Evolutionary conservation across 2,329 filamentous ascomycete species (phyloP), one percentile per base, ranked within the genome.

Genomic region (Aspergillus luchuensis): DNA sequence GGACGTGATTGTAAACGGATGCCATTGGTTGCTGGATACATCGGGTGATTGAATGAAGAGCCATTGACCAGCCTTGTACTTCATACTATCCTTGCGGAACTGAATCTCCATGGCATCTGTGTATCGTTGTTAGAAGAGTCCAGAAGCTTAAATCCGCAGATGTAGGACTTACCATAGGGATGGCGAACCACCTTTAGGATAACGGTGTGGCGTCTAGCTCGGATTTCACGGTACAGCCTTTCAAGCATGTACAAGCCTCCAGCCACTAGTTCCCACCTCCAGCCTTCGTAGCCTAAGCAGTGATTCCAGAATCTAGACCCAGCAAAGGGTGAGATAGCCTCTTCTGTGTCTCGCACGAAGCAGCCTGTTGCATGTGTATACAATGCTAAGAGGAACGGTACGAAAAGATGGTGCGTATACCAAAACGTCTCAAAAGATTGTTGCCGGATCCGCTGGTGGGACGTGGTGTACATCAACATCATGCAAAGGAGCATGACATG

Each of bases 401-500:
- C 90, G 72, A 98, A 98, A n/a, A 99, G 85, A 72, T 99, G 95
- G 78, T 99, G 95, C 0, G 92, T 97, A 79, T 99, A 99, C 95
- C 95, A 99, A 76, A 99, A 99, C 0, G 94, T 96, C 80, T 99
- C 95, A 73, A 93, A 99, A 0, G 92, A 96, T 75, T 99, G 95
- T 75, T 98, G 94, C 57, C 95, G 90, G 66, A 99, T 98, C 67
- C 91, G 90, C 70, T 90, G 85, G 74, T 99, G 95, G 2, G 95
- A 90, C 0, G 93, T 97, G 1, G 95, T 99, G 80, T 96, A 99
- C 84, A 99, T 99, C 64, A 99, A 80, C 64, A 99, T 81, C 95
- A 99, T 99, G 84, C 93, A 98, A n/a, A 99, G 83, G 25, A 98
- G 85, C 95, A 99, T 99, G 64, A 97, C 85, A 77, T 99, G 95